Conservation (phyloP, 1,284 basidiomycete species). For the Leccinum proximum region DNA sequence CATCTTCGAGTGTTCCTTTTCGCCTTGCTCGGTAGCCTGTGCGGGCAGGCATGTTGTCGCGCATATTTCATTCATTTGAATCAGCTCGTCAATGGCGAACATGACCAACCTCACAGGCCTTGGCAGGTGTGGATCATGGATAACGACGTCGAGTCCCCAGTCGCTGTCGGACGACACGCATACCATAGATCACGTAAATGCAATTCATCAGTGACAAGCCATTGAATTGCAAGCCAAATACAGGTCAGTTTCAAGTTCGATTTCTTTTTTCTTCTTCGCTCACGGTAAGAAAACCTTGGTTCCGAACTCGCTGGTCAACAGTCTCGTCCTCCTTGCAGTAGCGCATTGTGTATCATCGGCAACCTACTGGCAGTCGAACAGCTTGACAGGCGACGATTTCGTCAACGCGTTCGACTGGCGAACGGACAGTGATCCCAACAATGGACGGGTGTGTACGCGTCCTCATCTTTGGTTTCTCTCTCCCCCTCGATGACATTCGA, state of each 20-base stretch:
- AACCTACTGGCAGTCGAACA: conserved; percentile 13
- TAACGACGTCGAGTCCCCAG: not conserved
- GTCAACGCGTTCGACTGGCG: conserved; percentile 17
- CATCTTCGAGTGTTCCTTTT: no score
- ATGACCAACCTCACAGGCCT: no score
- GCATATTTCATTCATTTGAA: no score
- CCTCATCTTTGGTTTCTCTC: not conserved
- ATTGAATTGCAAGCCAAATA: not conserved
- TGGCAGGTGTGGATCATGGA: no score
- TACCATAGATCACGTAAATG: conserved; percentile 7
- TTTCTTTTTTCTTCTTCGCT: not conserved
- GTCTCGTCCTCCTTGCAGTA: conserved; percentile 10
- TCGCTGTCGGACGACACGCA: not conserved
- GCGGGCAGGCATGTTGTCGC: not conserved
- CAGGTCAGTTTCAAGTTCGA: not conserved
- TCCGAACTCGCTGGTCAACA: not conserved
- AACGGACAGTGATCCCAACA: conserved; percentile 14
- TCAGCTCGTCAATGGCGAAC: not conserved
- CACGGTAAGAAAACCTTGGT: conserved; percentile 7
- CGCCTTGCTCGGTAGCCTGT: no score
- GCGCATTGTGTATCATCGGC: conserved; percentile 9
- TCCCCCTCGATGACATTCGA: not conserved
- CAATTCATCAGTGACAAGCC: not conserved
- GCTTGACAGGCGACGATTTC: conserved; percentile 16
- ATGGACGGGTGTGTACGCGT: conserved; percentile 17